Base-by-base conservation (phyloP, 2,329 filamentous ascomycete species). In the Aspergillus aculeatinus region DNA sequence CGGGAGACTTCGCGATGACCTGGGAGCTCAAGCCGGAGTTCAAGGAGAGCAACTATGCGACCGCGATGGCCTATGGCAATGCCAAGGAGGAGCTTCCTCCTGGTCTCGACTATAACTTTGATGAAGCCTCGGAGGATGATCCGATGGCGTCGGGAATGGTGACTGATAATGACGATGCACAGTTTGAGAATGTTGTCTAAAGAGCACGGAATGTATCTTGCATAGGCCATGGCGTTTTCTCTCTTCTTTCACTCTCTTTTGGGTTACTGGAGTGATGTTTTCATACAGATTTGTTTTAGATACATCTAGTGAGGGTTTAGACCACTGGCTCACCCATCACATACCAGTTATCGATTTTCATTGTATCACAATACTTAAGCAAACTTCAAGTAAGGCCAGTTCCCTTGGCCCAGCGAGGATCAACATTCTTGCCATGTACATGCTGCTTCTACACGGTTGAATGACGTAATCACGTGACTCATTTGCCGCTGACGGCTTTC, bases 1-100 rank as follows among this genome's bases (percentile, higher is more conserved):
- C 87, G 51, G 94, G 94, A 27, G 84, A 87, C 3, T 96, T 96
- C 72, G 89, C 91, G 55, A 94, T 92, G 74, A 88, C 89, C 66
- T 98, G 92, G 87, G 89, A 89, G 67, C 79, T 97, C 59, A 91
- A 89, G 73, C 82, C 85, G 2, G 89, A 92, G 72, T 89, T 89
- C 62, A 85, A 76, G 67, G 80, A 83, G 58, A 79, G 80, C 44
- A 83, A 81, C 58, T 81, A 83, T 55, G 72, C 75, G 25, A 72
- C 71, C 60, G 69, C 74, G 5, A 62, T 76, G 59, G 67, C 68
- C 5, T 74, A 74, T 65, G 80, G 80, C 21, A 79, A 80, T 51
- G 79, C 81, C 55, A 87, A 81, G 62, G 80, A 83, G 65, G 81
- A 82, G 62, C 73, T 79, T 49, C 80, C 78, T 2, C 81, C 80